These are phyloP conservation scores for Sugiyamaella xylanicola DNA, from an alignment of 1,139 yeast species.

Conservation along the genomic window DNA sequence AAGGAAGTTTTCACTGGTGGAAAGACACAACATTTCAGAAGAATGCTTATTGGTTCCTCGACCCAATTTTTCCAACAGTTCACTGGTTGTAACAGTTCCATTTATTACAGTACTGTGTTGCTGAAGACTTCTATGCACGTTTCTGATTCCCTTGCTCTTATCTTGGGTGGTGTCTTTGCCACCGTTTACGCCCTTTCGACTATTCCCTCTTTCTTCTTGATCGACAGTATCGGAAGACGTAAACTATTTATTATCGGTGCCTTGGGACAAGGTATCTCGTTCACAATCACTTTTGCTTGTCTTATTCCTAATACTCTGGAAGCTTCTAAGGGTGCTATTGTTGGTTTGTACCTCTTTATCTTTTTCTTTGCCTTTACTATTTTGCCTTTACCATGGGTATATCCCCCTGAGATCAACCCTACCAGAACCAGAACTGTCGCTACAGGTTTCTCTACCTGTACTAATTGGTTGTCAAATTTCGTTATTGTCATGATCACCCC, in stretches of 20 bases:
- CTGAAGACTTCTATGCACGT: conserved; percentile 51
- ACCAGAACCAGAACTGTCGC: conserved; percentile 57
- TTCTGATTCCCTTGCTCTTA: conserved; percentile 53
- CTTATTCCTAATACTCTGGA: conserved; percentile 48
- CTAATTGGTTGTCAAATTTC: conserved; percentile 54
- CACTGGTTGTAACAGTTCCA: conserved; percentile 72
- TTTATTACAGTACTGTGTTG: conserved; percentile 46
- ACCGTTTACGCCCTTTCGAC: conserved; percentile 55
- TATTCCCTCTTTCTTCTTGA: conserved; percentile 48
- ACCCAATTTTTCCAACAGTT: conserved; percentile 53
- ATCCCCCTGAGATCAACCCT: conserved; percentile 50
- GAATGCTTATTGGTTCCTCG: conserved; percentile 59
- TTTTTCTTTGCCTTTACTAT: conserved; percentile 58
- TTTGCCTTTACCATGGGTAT: conserved; percentile 52
- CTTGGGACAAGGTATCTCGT: conserved; percentile 55
- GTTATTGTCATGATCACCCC: conserved; percentile 60
- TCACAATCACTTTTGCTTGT: conserved; percentile 71
- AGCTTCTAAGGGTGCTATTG: conserved; percentile 47
- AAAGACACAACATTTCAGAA: conserved; percentile 42
- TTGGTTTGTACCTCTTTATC: conserved; percentile 59
- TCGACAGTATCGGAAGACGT: conserved; percentile 71
- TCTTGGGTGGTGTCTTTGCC: conserved; percentile 64
- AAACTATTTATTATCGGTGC: conserved; percentile 51
- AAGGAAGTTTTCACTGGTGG: conserved; percentile 62
- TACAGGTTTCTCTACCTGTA: conserved; percentile 57